A percentile compares a stretch with the other conserved stretches of the same genome.
Evolutionary conservation across 164 flowering plant species (phyloP).

Genomic region (Umbellularia californica): DNA sequence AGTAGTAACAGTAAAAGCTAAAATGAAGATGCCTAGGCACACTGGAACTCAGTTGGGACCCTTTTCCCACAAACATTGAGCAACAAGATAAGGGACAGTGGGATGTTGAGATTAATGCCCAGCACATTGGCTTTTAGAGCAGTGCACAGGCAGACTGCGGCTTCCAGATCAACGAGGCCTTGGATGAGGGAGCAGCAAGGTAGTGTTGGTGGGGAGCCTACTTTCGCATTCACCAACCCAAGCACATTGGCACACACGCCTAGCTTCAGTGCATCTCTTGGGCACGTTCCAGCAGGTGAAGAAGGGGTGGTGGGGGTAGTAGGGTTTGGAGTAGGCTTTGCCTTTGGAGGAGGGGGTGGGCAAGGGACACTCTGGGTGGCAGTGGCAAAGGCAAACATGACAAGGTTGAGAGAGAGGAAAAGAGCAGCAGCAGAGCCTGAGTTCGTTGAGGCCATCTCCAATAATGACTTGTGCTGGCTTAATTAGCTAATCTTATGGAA

Average conservation of each 20-base stretch:
- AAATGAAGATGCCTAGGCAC: conserved; percentile 26
- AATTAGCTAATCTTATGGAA: no score
- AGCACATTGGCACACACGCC: conserved; percentile 58
- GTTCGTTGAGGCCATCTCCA: conserved; percentile 44
- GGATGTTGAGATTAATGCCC: conserved; percentile 49
- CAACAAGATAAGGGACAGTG: conserved; percentile 50
- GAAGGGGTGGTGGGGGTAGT: conserved; percentile 11
- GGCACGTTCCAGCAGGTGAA: conserved; percentile 28
- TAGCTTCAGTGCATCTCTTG: conserved; percentile 51
- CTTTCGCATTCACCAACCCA: conserved; percentile 23
- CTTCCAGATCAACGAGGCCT: conserved; percentile 61
- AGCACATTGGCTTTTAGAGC: conserved; percentile 51
- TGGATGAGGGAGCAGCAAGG: conserved; percentile 59
- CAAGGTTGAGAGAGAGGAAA: conserved; percentile 47
- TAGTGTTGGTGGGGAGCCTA: conserved; percentile 38
- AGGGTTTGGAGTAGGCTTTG: not conserved
- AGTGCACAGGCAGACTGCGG: conserved; percentile 65
- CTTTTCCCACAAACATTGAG: conserved; percentile 45
- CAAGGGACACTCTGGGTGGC: conserved; percentile 30
- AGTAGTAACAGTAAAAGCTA: not conserved
- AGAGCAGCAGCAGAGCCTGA: conserved; percentile 24
- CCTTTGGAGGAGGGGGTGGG: conserved; percentile 4
- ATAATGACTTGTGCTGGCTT: no score
- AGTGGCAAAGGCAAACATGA: conserved; percentile 50
- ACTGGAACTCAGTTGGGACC: conserved; percentile 44